These are phyloP conservation scores for Penicillium nucicola DNA, from an alignment of 495 filamentous ascomycete species.

Conservation along the genomic window DNA sequence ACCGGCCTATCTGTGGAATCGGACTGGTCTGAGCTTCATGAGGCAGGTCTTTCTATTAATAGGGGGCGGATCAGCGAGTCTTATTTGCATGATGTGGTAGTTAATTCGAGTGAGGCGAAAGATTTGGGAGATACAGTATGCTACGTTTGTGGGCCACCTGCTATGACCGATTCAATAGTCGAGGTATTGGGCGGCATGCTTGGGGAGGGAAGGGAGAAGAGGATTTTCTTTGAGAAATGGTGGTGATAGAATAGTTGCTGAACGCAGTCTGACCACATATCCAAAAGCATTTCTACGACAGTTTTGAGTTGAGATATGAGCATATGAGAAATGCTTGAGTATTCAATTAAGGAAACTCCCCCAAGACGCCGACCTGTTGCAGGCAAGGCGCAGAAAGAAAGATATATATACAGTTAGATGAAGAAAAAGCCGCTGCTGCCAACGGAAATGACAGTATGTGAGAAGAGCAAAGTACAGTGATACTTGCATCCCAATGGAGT, in stretches of 20 bases:
- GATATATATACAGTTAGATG: conserved; percentile 27
- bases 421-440: conserved; percentile 3
- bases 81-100: conserved; percentile 48
- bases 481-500: background rate
- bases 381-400: conserved; percentile 17
- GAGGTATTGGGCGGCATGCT: conserved; percentile 44
- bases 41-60: conserved; percentile 41
- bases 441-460: conserved; percentile 16
- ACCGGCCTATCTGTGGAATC: conserved; percentile 21
- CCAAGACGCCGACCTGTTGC: conserved; percentile 23
- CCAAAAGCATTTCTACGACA: background rate
- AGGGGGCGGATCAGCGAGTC: conserved; percentile 10
- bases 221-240: conserved; percentile 83
- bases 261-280: too few species aligned
- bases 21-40: conserved; percentile 9
- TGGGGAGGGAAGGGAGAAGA: conserved; percentile 47
- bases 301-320: conserved; percentile 8
- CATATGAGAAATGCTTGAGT: conserved; percentile 16
- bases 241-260: conserved; percentile 50
- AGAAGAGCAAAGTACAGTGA: conserved; percentile 8
- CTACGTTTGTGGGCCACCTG: conserved; percentile 77
- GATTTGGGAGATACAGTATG: conserved; percentile 50
- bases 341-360: conserved; percentile 19
- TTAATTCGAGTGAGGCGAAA: conserved; percentile 27
- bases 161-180: conserved; percentile 79